Conservation (phyloP, 1,284 basidiomycete genomes). For the Coniferiporia weirii region DNA sequence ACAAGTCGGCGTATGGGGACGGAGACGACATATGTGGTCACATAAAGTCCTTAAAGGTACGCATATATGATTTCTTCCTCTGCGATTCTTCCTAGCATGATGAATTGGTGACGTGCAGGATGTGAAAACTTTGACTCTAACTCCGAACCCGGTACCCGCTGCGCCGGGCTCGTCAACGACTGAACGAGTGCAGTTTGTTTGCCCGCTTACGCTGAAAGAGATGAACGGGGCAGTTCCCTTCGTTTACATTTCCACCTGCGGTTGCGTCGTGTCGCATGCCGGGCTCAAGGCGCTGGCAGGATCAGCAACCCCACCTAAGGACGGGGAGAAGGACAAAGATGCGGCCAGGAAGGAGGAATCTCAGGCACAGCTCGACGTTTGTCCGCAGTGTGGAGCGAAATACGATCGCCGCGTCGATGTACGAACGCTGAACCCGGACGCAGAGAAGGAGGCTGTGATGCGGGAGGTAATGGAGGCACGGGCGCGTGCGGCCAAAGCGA, state of each 20-base stretch:
- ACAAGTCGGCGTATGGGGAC: conserved; percentile 74
- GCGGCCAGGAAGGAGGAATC: conserved; percentile 20
- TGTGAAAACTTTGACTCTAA: conserved; percentile 75
- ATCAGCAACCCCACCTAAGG: conserved; percentile 31
- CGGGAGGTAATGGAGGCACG: conserved; percentile 42
- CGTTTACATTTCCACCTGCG: conserved; percentile 80
- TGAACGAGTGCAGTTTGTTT: conserved; percentile 70
- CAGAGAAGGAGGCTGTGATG: conserved; percentile 55
- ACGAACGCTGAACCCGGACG: conserved; percentile 55
- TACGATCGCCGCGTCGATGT: conserved; percentile 53
- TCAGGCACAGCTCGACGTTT: conserved; percentile 43
- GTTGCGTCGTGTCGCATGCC: conserved; percentile 82
- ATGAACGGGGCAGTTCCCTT: conserved; percentile 91
- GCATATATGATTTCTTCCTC: conserved; percentile 22
- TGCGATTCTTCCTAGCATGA: neutral
- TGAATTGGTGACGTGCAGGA: conserved; percentile 48
- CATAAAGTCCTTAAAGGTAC: conserved; percentile 80
- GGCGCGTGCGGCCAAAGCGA: neutral
- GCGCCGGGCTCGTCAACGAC: conserved; percentile 31
- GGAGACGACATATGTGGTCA: conserved; percentile 84
- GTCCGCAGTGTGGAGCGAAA: conserved; percentile 71
- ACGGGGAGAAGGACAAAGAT: conserved; percentile 21
- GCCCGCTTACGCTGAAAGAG: conserved; percentile 86
- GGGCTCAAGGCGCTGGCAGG: conserved; percentile 61
- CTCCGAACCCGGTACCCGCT: conserved; percentile 54